Evolutionary conservation across 306 rosid genomes (phyloP), one percentile per base, ranked within the genome.

Genomic region (Cicer bijugum): DNA sequence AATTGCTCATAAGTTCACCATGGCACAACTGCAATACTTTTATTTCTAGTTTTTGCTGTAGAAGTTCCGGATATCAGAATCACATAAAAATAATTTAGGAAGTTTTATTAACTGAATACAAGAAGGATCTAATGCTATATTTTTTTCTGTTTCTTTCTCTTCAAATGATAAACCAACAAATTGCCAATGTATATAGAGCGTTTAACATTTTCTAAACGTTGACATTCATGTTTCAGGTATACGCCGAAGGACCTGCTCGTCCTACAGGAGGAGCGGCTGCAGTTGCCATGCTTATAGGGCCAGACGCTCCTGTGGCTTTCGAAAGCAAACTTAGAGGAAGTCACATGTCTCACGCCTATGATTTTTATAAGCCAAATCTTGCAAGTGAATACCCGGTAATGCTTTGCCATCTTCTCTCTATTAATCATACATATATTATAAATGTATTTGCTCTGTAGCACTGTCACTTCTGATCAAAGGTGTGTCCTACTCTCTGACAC

Each of bases 191-290:
- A 57, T 16, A 38, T 12, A 66, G 10, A 73, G 2, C 38, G 2
- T 42, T 23, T 5, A 55, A 45, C 61, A 20, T 69, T 48, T 57
- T 59, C 58, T 48, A 19, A 75, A 12, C 33, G 28, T 1, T 47
- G 59, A 17, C 56, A 78, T 52, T 70, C 50, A 69, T 77, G 60
- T 77, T 72, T 80, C 83, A 89, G 97, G 92, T 92, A 62, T 92
- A 88, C 60, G 97, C 97, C 3, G 96, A 88, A 71, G 97, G 97
- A 76, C 93, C 97, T 0, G 96, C 97, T 67, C 84, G 96, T 53
- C 96, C 97, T n/a, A 92, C 97, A 2, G 96, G 97, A 60, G 97
- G 97, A 80, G 97, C 97, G 62, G 96, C 93, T 70, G 97, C 96
- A 47, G 76, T 92, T 84, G 96, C 96, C 57, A 67, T 88, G 86